Percentiles rank a stretch among this genome's conserved stretches.
phyloP scores from a whole-genome alignment of 2,329 filamentous ascomycete species.

The Escovopsis weberi region DNA sequence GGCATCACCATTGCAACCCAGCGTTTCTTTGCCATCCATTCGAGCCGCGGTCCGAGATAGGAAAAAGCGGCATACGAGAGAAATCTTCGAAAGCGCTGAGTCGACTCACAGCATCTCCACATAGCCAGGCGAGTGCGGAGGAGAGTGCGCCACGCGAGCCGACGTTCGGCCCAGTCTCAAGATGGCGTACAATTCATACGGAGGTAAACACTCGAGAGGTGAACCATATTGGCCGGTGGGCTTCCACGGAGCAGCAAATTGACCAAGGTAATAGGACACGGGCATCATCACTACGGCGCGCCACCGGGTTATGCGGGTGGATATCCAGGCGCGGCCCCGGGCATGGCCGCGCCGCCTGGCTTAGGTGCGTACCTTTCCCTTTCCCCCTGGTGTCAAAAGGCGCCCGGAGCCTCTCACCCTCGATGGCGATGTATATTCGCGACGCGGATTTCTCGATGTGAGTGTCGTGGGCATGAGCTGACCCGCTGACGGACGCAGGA shows the following conservation, averaged over 20 bases:
- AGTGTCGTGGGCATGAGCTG: neutral
- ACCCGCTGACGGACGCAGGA: slow-evolving; percentile 27
- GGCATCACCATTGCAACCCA: slow-evolving; percentile 1
- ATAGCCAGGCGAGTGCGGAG: neutral
- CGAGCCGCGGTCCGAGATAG: neutral
- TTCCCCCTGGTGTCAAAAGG: neutral
- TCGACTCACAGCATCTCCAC: neutral
- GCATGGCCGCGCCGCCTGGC: slow-evolving; percentile 66
- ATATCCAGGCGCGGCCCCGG: slow-evolving; percentile 49
- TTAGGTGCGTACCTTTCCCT: slow-evolving; percentile 47
- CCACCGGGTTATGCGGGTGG: slow-evolving; percentile 54
- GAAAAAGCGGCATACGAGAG: neutral
- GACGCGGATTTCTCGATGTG: slow-evolving; percentile 7
- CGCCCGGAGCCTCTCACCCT: neutral
- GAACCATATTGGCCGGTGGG: neutral
- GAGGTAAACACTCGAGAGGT: slow-evolving; percentile 24
- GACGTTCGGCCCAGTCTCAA: slow-evolving; percentile 1
- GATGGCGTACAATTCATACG: slow-evolving; percentile 50
- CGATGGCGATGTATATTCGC: slow-evolving; percentile 1
- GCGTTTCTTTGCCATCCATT: slow-evolving; percentile 1
- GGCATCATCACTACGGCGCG: slow-evolving; percentile 46
- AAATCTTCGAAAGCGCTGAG: neutral
- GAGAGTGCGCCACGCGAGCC: neutral
- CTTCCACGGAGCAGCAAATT: slow-evolving; percentile 4
- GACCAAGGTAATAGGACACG: slow-evolving; percentile 3